Conservation (phyloP, 805 yeast species). For the Saturnispora halmiae region DNA sequence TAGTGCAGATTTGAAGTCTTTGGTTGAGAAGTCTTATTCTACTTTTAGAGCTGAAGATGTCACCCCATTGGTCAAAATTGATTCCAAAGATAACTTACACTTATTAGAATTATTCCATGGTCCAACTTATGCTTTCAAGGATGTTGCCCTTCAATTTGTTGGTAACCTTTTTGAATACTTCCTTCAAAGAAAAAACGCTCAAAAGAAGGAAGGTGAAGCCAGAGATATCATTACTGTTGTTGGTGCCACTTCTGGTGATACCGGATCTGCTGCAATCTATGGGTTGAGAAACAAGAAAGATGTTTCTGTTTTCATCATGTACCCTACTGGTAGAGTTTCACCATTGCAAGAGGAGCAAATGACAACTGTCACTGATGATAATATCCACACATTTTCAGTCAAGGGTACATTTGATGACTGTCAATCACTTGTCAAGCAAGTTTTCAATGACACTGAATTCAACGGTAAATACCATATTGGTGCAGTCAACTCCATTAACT, state of each 20-base stretch:
- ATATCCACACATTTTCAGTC: conserved; percentile 91
- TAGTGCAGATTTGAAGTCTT: conserved; percentile 49
- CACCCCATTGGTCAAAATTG: conserved; percentile 61
- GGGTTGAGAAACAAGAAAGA: conserved; percentile 96
- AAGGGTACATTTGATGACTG: conserved; percentile 97
- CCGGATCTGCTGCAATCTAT: conserved; percentile 98
- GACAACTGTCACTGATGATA: conserved; percentile 90
- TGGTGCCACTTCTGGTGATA: conserved; percentile 98
- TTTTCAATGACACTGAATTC: conserved; percentile 84
- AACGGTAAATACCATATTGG: conserved; percentile 88
- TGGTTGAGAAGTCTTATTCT: conserved; percentile 69
- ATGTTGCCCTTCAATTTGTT: conserved; percentile 95
- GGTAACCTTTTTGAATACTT: conserved; percentile 96
- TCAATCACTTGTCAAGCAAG: conserved; percentile 89
- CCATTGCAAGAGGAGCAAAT: conserved; percentile 97
- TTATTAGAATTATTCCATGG: conserved; percentile 95
- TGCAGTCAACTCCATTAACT: conserved; percentile 96
- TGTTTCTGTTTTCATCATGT: conserved; percentile 92
- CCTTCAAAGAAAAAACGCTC: conserved; percentile 61
- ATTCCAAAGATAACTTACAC: conserved; percentile 48
- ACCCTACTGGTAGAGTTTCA: conserved; percentile 95
- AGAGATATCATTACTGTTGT: conserved; percentile 88
- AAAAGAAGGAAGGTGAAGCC: conserved; percentile 36
- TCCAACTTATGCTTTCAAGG: conserved; percentile 98
- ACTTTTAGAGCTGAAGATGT: conserved; percentile 85